Conservation (phyloP, 768 basidiomycete species). For the Peribolospora kevripleyi region DNA sequence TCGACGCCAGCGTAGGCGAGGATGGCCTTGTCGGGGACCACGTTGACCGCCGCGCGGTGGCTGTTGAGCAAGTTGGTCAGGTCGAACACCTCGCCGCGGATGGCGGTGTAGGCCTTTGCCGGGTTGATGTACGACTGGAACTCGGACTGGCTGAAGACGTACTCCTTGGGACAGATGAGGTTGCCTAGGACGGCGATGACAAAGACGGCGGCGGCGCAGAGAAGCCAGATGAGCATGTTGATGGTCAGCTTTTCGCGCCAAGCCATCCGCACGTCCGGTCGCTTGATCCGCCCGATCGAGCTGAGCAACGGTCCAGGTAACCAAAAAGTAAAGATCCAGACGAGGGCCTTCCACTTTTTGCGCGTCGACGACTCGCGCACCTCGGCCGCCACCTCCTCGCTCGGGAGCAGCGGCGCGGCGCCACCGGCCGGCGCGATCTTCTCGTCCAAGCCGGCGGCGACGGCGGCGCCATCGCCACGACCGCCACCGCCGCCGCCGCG, state of each 20-base stretch:
- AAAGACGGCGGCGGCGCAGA: constrained; percentile 68
- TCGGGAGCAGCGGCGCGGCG: constrained; percentile 16
- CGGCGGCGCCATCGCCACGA: neutral
- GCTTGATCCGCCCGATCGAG: constrained; percentile 73
- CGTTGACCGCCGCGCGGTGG: constrained; percentile 41
- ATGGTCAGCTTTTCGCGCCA: constrained; percentile 94
- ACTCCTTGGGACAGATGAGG: constrained; percentile 81
- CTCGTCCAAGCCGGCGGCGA: neutral
- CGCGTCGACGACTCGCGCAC: constrained; percentile 58
- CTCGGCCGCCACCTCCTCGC: constrained; percentile 69
- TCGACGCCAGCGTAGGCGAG: constrained; percentile 60
- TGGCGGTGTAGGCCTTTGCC: constrained; percentile 51
- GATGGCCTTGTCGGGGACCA: constrained; percentile 49
- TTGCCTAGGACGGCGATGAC: constrained; percentile 69
- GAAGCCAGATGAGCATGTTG: constrained; percentile 86
- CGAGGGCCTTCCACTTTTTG: constrained; percentile 62
- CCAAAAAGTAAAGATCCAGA: constrained; percentile 83
- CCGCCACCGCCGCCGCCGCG: neutral
- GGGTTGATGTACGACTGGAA: constrained; percentile 45
- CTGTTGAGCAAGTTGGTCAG: constrained; percentile 30
- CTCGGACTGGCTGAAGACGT: constrained; percentile 62
- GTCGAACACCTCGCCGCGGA: constrained; percentile 90
- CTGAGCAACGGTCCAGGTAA: constrained; percentile 45
- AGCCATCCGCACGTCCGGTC: constrained; percentile 73
- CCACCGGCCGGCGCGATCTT: neutral